phyloP scores from a whole-genome alignment of 805 yeast species.

The Clavispora santaluciae region DNA sequence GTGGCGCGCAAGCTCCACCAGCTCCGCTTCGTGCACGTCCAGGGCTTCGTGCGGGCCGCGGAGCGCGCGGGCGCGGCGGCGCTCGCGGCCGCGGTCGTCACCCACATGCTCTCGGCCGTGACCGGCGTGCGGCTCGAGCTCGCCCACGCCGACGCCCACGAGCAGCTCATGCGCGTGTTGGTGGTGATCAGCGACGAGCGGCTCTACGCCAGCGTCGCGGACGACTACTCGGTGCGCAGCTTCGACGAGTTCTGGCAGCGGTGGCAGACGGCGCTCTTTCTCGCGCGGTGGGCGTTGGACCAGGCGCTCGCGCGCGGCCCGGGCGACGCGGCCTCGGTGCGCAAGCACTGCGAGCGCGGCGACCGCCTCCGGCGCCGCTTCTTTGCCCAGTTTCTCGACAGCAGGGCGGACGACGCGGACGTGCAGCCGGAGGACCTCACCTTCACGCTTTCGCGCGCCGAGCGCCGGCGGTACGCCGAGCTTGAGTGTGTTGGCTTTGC shows the following conservation, averaged over 20 bases:
- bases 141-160: background rate
- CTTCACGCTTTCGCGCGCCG: constrained; percentile 3
- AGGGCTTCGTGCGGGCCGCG: constrained; percentile 1
- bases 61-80: no score
- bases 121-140: background rate
- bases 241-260: constrained; percentile 17
- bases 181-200: background rate
- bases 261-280: constrained; percentile 23
- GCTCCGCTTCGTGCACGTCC: constrained; percentile 3
- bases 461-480: background rate
- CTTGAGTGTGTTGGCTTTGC: background rate
- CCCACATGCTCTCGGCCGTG: background rate
- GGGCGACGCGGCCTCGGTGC: background rate
- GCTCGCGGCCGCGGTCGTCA: background rate
- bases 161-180: background rate
- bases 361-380: background rate
- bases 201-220: constrained; percentile 6
- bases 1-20: background rate
- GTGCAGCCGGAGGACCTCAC: constrained; percentile 7
- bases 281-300: constrained; percentile 21
- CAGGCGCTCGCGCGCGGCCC: background rate
- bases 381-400: constrained; percentile 6
- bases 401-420: constrained; percentile 9
- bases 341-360: background rate
- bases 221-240: constrained; percentile 4